Evolutionary conservation across 768 basidiomycete species (phyloP), one percentile per base, ranked within the genome.

Genomic region (Tulasnella calospora): DNA sequence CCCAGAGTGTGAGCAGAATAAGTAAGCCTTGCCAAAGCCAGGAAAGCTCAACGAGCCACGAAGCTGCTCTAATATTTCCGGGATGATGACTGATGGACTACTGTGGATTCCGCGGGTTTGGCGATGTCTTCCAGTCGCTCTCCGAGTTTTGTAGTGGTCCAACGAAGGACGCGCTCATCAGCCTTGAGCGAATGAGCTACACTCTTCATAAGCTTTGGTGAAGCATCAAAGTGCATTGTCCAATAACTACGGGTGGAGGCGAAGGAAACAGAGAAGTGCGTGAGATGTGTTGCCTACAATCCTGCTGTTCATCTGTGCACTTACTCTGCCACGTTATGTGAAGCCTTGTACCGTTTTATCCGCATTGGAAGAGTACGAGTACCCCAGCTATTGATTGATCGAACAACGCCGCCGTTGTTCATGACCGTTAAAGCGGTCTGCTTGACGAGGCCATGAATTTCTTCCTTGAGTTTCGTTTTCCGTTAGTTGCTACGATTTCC

Each of bases 141-240:
- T 13, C 92, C 95, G 73, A 93, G 84, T 82, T 94, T 95, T 44
- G 95, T 84, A 71, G 92, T 88, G 9, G 93, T 94, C 89, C 92
- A 93, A 27, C 94, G 89, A 76, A 97, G 86, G 19, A 97, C 93
- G 41, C 92, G 89, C 15, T 94, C 94, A 82, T 97, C 95, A 74
- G 87, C 87, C 10, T 92, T 89, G 83, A 96, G 88, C 77, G 92
- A 86, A 12, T 86, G 84, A 81, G 90, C 90, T n/a, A 97, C 86
- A 0, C 88, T 86, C 8, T 86, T 85, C 72, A 96, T 86, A 0
- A 89, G 90, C 51, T 86, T 86, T 15, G 95, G 95, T 12, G 92
- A 92, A 4, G 93, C 89, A 86, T 97, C 95, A 83, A 96, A 97
- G 82, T 94, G 89, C 86, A 97, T 89, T 5, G 92, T 91, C 94